phyloP scores from a whole-genome alignment of 2,329 filamentous ascomycete species.

The Ustulina deusta region DNA sequence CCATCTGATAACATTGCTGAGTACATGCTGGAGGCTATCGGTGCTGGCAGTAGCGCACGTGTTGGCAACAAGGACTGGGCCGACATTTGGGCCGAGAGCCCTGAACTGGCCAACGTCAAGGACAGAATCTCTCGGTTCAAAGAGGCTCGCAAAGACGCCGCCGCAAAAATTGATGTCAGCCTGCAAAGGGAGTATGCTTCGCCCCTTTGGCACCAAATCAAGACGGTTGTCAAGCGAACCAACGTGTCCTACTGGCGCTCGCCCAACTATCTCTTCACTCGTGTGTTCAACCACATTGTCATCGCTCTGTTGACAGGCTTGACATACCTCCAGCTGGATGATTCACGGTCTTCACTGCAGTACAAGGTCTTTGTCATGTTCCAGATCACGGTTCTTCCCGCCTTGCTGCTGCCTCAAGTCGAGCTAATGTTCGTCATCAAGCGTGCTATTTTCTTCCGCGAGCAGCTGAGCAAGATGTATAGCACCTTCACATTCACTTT shows the following conservation, averaged over 20 bases:
- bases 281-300: constrained; percentile 84
- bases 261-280: constrained; percentile 89
- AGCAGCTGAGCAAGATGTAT: constrained; percentile 89
- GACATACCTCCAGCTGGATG: constrained; percentile 80
- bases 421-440: constrained; percentile 86
- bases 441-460: constrained; percentile 85
- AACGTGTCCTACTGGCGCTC: constrained; percentile 86
- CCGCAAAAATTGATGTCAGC: constrained; percentile 59
- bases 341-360: constrained; percentile 81
- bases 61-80: constrained; percentile 83
- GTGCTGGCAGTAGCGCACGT: constrained; percentile 77
- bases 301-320: constrained; percentile 84
- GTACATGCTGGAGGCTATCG: constrained; percentile 89
- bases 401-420: constrained; percentile 84
- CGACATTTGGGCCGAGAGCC: constrained; percentile 80
- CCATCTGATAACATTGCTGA: constrained; percentile 72
- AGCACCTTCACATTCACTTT: constrained; percentile 81
- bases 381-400: constrained; percentile 86
- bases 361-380: constrained; percentile 92
- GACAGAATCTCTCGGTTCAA: constrained; percentile 76
- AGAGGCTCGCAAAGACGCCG: constrained; percentile 62
- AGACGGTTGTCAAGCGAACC: constrained; percentile 77
- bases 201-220: constrained; percentile 81
- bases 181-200: constrained; percentile 84
- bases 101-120: constrained; percentile 76